Evolutionary conservation across 2,329 filamentous ascomycete species (phyloP).

Genomic region (Neodidymelliopsis sp.): DNA sequence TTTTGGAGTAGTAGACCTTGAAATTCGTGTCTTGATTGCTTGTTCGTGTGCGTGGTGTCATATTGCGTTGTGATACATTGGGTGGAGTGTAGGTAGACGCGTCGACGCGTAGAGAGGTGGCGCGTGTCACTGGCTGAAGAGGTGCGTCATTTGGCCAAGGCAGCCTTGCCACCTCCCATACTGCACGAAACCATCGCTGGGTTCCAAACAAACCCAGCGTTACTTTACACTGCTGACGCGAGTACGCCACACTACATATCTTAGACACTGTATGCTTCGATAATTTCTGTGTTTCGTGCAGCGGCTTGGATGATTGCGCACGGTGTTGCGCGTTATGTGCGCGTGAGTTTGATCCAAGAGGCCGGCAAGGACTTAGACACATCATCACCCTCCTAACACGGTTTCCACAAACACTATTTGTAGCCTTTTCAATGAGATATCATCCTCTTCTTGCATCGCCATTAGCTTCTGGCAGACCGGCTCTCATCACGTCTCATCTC

Average conservation of each 20-base stretch:
- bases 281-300: background rate
- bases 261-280: no score
- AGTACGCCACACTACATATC: background rate
- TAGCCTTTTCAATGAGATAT: background rate
- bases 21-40: constrained; percentile 34
- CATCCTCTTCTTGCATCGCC: no score
- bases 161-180: background rate
- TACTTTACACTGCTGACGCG: background rate
- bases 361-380: background rate
- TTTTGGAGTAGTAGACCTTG: constrained; percentile 45
- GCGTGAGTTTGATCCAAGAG: background rate
- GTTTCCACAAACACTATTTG: no score
- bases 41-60: constrained; percentile 40
- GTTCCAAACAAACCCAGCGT: background rate
- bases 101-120: constrained; percentile 16
- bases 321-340: constrained; percentile 1
- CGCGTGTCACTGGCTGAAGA: constrained; percentile 4
- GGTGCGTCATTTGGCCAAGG: constrained; percentile 5
- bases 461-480: background rate
- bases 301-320: background rate
- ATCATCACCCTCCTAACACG: background rate
- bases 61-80: constrained; percentile 17
- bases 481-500: background rate
- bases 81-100: constrained; percentile 7
- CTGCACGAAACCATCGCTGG: background rate